phyloP scores from a whole-genome alignment of 1,139 yeast genomes.

The Suhomyces yuchorum region DNA sequence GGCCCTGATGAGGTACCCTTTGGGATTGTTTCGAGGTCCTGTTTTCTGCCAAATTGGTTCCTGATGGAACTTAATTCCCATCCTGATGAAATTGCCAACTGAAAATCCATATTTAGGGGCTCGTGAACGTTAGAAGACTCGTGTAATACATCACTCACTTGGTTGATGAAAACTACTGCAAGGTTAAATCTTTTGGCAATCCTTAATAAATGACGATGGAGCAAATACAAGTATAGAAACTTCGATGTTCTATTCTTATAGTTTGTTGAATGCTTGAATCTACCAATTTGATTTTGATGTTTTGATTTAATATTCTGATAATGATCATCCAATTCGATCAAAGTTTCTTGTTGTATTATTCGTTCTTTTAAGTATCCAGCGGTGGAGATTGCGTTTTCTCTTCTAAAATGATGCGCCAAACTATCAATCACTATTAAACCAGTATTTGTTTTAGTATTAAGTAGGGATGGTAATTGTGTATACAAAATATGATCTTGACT shows the following conservation, averaged over 20 bases:
- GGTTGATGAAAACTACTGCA: constrained; percentile 77
- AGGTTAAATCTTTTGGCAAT: constrained; percentile 52
- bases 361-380: constrained; percentile 28
- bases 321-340: constrained; percentile 19
- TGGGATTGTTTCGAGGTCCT: background rate
- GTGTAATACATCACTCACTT: constrained; percentile 58
- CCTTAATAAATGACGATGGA: constrained; percentile 52
- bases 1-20: background rate
- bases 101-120: constrained; percentile 62
- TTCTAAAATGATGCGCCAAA: constrained; percentile 81
- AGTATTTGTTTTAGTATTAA: constrained; percentile 54
- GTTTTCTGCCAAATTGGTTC: constrained; percentile 9
- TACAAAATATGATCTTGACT: constrained; percentile 72
- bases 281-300: constrained; percentile 33
- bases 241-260: constrained; percentile 39
- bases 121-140: constrained; percentile 26
- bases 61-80: constrained; percentile 57
- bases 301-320: constrained; percentile 25
- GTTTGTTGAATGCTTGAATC: constrained; percentile 29
- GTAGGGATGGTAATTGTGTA: constrained; percentile 66
- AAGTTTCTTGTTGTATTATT: constrained; percentile 27
- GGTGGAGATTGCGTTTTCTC: constrained; percentile 53
- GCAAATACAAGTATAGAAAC: constrained; percentile 42
- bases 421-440: constrained; percentile 60
- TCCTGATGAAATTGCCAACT: constrained; percentile 72